These are phyloP conservation scores for Cutaneotrichosporon spelunceum DNA, from an alignment of 1,284 basidiomycete species.

Conservation along the genomic window DNA sequence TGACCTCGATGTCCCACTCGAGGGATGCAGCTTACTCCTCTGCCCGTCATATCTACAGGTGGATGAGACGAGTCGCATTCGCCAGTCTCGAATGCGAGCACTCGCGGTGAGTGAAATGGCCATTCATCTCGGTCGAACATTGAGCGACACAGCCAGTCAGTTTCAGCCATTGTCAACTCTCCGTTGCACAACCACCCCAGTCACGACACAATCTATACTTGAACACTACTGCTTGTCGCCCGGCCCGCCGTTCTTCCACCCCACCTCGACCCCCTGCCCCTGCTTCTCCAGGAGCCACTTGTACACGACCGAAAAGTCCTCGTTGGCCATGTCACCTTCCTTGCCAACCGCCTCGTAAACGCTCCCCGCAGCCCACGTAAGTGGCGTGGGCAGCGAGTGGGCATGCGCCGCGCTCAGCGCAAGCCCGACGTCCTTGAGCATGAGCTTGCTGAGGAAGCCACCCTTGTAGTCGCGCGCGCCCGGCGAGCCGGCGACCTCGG, in stretches of 20 bases:
- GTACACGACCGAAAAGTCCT: constrained; percentile 49
- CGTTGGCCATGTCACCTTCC: constrained; percentile 36
- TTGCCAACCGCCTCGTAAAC: constrained; percentile 43
- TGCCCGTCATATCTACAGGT: no score
- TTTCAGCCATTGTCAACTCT: no score
- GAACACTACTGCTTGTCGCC: constrained; percentile 16
- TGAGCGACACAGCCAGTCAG: no score
- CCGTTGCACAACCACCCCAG: not conserved
- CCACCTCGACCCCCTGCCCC: constrained; percentile 39
- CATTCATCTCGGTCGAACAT: no score
- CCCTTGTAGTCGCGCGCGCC: constrained; percentile 39
- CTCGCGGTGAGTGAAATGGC: no score
- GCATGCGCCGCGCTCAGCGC: constrained; percentile 40
- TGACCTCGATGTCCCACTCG: no score
- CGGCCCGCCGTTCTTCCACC: constrained; percentile 41
- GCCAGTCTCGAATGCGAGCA: no score
- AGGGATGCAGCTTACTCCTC: no score
- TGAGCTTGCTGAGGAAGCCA: constrained; percentile 45
- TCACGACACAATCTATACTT: not conserved
- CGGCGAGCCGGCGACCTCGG: constrained; percentile 35
- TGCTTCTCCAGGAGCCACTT: constrained; percentile 46
- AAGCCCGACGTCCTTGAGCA: constrained; percentile 48
- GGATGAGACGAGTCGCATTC: no score
- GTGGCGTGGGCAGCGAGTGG: constrained; percentile 38
- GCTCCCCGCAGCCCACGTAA: constrained; percentile 44